Base-by-base conservation (phyloP, 2,329 filamentous ascomycete species). In the Fonsecaea pedrosoi region DNA sequence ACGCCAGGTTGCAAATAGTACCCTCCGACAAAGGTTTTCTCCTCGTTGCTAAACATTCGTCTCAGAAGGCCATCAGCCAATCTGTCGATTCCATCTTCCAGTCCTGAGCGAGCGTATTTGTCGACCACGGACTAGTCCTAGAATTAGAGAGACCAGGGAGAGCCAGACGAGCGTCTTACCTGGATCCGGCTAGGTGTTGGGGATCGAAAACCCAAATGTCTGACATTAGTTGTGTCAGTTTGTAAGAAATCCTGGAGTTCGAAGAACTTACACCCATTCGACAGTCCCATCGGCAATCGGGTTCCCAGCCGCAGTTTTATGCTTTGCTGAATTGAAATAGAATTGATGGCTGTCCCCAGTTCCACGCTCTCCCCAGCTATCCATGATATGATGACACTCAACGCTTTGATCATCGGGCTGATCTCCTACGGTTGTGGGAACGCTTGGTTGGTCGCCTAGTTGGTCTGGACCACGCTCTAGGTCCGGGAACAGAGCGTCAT, bases 301-400 rank as follows among this genome's bases (percentile, higher is more conserved):
- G 15, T n/a, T 42, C 12, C 38, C 38, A 42, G 38, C 38, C 10
- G 42, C 42, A n/a, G 15, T 48, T 48, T 48, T 48, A 21, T 48
- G 42, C 5, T 48, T 21, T 48, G 42, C 42, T 4, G 42, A 48
- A 10, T 48, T 48, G 42, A 48, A 48, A 48, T 48, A 48, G 42
- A 48, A 48, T n/a, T 48, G 42, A 48, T 48, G n/a, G n/a, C n/a
- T 21, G 42, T 21, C n/a, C 21, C 42, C n/a, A 48, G 42, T 48
- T 21, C 42, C 42, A 21, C n/a, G n/a, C n/a, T 21, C n/a, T 48
- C 42, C 42, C 42, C 42, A 48, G 42, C 42, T 18, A 15, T 48
- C 42, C 42, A 48, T 48, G 9, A 48, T 48, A 21, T 48, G 42
- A 21, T 48, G n/a, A 48, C 42, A 10, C 42, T 48, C 42, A 10